Evolutionary conservation across 805 yeast genomes (phyloP).

Genomic region (Metschnikowia santaceciliae): DNA sequence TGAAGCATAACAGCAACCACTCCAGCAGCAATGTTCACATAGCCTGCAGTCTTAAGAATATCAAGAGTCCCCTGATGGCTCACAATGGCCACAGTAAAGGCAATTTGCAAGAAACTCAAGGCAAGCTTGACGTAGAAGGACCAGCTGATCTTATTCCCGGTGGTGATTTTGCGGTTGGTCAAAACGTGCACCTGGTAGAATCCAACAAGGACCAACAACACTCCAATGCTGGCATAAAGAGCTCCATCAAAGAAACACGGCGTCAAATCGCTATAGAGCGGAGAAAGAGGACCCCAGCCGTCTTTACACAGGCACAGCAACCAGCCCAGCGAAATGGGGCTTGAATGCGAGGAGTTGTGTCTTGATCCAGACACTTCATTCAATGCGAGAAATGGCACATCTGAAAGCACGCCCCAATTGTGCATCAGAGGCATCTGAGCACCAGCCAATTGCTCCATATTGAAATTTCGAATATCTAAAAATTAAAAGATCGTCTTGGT

Average conservation of each 20-base stretch:
- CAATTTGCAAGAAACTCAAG: slow-evolving; percentile 36
- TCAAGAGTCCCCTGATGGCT: slow-evolving; percentile 13
- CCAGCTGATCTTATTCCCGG: slow-evolving; percentile 32
- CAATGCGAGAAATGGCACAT: slow-evolving; percentile 10
- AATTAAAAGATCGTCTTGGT: no score
- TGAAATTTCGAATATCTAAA: neutral
- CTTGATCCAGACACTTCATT: slow-evolving; percentile 1
- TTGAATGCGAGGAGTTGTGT: slow-evolving; percentile 1
- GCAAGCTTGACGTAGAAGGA: slow-evolving; percentile 41
- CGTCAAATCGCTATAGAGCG: slow-evolving; percentile 49
- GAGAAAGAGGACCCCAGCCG: slow-evolving; percentile 43
- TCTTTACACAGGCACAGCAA: slow-evolving; percentile 38
- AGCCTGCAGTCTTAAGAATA: slow-evolving; percentile 25
- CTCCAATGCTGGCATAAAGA: slow-evolving; percentile 38
- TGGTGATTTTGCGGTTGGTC: slow-evolving; percentile 27
- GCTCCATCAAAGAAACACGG: slow-evolving; percentile 58
- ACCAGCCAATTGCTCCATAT: slow-evolving; percentile 18
- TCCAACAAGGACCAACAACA: slow-evolving; percentile 44
- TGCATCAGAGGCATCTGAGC: slow-evolving; percentile 12
- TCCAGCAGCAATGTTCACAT: slow-evolving; percentile 37
- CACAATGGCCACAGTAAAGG: slow-evolving; percentile 26
- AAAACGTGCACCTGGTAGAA: slow-evolving; percentile 30
- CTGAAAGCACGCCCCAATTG: slow-evolving; percentile 15
- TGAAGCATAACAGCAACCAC: slow-evolving; percentile 55
- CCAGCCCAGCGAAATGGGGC: slow-evolving; percentile 11